Conservation (phyloP, 208 protist genomes). For the Trypanosoma scelopori region DNA sequence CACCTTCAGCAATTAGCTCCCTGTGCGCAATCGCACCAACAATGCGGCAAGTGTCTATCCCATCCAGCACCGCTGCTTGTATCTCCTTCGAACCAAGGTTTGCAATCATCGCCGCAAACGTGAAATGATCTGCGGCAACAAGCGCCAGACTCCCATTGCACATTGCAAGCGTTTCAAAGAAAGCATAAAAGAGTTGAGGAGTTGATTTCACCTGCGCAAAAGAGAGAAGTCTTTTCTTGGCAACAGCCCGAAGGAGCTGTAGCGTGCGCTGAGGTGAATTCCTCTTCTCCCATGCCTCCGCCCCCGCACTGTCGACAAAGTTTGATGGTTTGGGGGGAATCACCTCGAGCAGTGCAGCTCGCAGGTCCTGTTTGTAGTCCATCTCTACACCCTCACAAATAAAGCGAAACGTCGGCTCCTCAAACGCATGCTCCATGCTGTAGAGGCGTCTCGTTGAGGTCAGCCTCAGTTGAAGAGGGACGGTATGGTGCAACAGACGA, state of each 20-base stretch:
- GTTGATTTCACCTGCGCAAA: conserved; percentile 85
- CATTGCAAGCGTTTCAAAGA: conserved; percentile 80
- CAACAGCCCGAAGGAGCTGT: conserved; percentile 61
- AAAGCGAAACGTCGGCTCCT: conserved; percentile 85
- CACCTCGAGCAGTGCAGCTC: conserved; percentile 51
- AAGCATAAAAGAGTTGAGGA: conserved; percentile 53
- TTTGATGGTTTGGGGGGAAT: conserved; percentile 47
- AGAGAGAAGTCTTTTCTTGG: conserved; percentile 55
- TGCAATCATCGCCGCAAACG: conserved; percentile 76
- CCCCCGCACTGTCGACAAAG: conserved; percentile 38
- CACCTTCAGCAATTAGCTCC: conserved; percentile 75
- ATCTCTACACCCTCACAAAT: conserved; percentile 82
- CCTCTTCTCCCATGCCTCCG: conserved; percentile 6
- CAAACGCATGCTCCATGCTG: conserved; percentile 80
- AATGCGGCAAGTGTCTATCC: conserved; percentile 52
- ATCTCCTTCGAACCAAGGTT: conserved; percentile 53
- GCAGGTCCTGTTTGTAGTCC: conserved; percentile 81
- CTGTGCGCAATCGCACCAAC: conserved; percentile 71
- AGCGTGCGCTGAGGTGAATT: conserved; percentile 36
- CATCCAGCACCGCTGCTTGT: conserved; percentile 50
- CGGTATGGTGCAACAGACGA: conserved; percentile 29
- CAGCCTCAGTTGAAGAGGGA: conserved; percentile 30
- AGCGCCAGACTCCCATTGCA: conserved; percentile 60
- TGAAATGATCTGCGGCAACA: conserved; percentile 81
- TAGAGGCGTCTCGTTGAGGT: conserved; percentile 56